Evolutionary conservation across 2,329 filamentous ascomycete species (phyloP).

Genomic region (Cercospora zeina): DNA sequence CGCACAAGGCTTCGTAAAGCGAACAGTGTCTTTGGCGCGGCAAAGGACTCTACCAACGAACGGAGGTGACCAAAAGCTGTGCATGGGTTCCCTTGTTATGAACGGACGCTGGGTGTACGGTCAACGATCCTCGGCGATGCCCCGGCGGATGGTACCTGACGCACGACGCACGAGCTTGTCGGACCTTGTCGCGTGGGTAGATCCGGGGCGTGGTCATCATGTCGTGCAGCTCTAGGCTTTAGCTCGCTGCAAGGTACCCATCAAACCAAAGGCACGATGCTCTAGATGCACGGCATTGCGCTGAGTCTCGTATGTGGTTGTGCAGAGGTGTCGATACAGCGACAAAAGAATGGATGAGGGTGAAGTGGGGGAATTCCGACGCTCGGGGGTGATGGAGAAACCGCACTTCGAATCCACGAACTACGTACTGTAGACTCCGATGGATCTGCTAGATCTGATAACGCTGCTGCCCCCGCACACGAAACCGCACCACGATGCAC

Average conservation of each 20-base stretch:
- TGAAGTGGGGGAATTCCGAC: not conserved
- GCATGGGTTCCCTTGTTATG: not conserved
- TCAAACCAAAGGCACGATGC: not conserved
- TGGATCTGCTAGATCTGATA: too few species aligned
- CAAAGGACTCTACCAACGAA: not conserved
- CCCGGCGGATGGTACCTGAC: conserved; percentile 21
- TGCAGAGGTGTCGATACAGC: not conserved
- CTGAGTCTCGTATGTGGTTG: not conserved
- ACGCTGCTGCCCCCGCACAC: too few species aligned
- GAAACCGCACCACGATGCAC: too few species aligned
- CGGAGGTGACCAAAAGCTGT: not conserved
- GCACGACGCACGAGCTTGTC: conserved; percentile 20
- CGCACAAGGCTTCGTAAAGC: not conserved
- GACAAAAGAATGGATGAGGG: not conserved
- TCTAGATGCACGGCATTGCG: not conserved
- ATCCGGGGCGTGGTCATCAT: conserved; percentile 18
- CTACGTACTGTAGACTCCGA: too few species aligned
- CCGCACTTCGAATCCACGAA: too few species aligned
- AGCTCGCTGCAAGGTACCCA: conserved; percentile 21
- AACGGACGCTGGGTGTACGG: not conserved
- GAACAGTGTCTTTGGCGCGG: not conserved
- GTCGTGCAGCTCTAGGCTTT: conserved; percentile 20
- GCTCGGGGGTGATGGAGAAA: not conserved
- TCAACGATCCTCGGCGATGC: conserved; percentile 12
- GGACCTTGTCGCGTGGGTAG: conserved; percentile 12